Conservation (phyloP, 148 eudicot genomes). For the Vaccinium vitisidaea region DNA sequence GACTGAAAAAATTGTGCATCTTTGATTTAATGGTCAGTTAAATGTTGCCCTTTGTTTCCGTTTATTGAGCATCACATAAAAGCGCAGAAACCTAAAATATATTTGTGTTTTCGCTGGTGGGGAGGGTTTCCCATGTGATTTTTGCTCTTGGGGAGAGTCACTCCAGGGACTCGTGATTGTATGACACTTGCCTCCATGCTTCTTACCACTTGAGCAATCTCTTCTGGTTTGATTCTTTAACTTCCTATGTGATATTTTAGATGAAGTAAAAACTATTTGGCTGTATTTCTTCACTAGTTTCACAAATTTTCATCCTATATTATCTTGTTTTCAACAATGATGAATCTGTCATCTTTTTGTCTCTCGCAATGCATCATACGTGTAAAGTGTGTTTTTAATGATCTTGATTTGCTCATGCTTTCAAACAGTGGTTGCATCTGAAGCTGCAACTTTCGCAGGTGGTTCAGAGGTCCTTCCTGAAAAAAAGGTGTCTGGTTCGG, state of each 20-base stretch:
- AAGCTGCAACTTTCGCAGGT: constrained; percentile 17
- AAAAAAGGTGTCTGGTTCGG: constrained; percentile 29
- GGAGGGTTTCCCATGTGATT: neutral
- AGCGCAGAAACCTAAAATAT: neutral
- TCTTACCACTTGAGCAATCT: neutral
- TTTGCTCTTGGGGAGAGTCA: neutral
- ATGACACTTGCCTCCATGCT: neutral
- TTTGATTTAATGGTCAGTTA: neutral
- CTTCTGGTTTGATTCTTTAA: neutral
- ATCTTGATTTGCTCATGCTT: neutral
- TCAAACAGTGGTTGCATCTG: constrained; percentile 22
- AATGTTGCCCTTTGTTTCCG: neutral
- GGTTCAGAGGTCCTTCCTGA: constrained; percentile 13
- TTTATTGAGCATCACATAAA: neutral
- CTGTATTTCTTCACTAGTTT: neutral
- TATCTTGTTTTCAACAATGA: neutral
- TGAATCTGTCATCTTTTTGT: neutral
- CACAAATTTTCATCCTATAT: neutral
- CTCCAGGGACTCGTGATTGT: neutral
- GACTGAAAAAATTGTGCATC: neutral
- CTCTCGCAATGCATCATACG: neutral
- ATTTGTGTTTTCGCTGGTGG: neutral
- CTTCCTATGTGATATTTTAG: neutral
- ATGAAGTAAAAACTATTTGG: neutral
- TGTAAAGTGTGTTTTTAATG: neutral